Percentiles rank a stretch among this genome's conserved stretches.
Evolutionary conservation across 257 asterid species (phyloP).

Genomic region (Schizonepeta tenuifolia): DNA sequence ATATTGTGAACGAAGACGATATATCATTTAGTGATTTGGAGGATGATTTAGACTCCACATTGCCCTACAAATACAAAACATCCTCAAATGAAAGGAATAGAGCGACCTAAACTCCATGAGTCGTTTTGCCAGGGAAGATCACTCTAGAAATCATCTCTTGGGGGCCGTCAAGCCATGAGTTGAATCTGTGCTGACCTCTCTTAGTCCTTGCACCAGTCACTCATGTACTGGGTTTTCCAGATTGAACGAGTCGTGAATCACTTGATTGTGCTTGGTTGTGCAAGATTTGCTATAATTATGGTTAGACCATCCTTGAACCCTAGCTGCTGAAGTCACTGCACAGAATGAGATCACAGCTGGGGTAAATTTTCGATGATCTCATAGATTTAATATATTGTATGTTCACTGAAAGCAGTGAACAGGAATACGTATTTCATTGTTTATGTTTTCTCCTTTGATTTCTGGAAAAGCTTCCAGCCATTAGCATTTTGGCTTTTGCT

Average conservation of each 20-base stretch:
- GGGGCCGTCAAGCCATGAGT: constrained; percentile 24
- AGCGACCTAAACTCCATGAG: constrained; percentile 43
- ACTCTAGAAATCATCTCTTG: constrained; percentile 19
- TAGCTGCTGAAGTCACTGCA: constrained; percentile 28
- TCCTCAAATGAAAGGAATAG: constrained; percentile 41
- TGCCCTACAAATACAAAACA: constrained; percentile 54
- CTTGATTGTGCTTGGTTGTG: constrained; percentile 17
- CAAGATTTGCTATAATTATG: constrained; percentile 8
- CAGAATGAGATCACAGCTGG: constrained; percentile 17
- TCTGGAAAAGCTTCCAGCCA: constrained; percentile 33
- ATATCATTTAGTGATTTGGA: constrained; percentile 97
- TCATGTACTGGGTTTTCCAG: constrained; percentile 18
- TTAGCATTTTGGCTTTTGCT: constrained; percentile 21
- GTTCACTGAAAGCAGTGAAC: constrained; percentile 27
- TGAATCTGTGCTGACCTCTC: constrained; percentile 20
- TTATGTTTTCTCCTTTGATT: neutral
- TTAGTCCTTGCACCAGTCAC: constrained; percentile 17
- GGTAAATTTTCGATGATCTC: constrained; percentile 34
- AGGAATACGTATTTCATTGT: constrained; percentile 27
- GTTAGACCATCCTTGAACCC: constrained; percentile 16
- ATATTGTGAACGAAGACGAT: constrained; percentile 72
- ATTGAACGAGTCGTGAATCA: constrained; percentile 18
- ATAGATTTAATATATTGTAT: constrained; percentile 1
- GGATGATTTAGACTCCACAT: constrained; percentile 67
- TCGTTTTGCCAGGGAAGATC: neutral